Base-by-base conservation (phyloP, 768 basidiomycete genomes). In the Russula sp. region DNA sequence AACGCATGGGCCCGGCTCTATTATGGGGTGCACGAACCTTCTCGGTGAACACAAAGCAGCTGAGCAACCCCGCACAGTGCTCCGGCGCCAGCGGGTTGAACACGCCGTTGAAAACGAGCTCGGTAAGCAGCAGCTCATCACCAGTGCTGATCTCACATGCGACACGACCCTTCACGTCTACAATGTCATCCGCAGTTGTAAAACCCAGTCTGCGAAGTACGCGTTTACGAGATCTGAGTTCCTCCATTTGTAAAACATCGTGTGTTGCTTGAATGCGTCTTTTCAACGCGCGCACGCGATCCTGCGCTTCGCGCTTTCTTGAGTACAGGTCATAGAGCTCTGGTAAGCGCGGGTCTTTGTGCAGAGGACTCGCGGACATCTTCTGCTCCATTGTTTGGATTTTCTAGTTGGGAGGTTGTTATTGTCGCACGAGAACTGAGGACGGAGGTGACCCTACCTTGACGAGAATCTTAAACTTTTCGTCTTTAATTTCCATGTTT, bases 71-170 rank as follows among this genome's bases (percentile, higher is more conserved):
- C 0, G 96, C 95, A 70, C 88, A 92, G 61, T 98, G 93, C 69
- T 98, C 95, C 0, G 97, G 96, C 1, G 82, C 77, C 53, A 99
- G 74, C 3, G 89, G 73, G 70, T 97, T 98, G 81, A 99, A 99
- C 22, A 86, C 89, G 61, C 97, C 97, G 64, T 97, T 94, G 80
- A 99, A 98, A 63, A 99, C 88, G 70, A 99, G 82, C 75, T 98
- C 97, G 1, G 97, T 99, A 65, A 99, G 80, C 39, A 99, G 79
- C 56, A 99, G 77, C 76, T 99, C 97, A 71, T 99, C 97, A 7
- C 97, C 97, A 2, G 94, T 88, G 72, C 91, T 94, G 75, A 99
- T 98, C 76, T 99, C 97, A 73, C 97, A 99, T 18, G 97, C 97
- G 1, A 99, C 96, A 44, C 97, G 82, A 0, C 97, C 97, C 77